A percentile compares a stretch with the other conserved stretches of the same genome.
Evolutionary conservation across 306 rosid species (phyloP).

Genomic region (Sechiopsis laciniata): DNA sequence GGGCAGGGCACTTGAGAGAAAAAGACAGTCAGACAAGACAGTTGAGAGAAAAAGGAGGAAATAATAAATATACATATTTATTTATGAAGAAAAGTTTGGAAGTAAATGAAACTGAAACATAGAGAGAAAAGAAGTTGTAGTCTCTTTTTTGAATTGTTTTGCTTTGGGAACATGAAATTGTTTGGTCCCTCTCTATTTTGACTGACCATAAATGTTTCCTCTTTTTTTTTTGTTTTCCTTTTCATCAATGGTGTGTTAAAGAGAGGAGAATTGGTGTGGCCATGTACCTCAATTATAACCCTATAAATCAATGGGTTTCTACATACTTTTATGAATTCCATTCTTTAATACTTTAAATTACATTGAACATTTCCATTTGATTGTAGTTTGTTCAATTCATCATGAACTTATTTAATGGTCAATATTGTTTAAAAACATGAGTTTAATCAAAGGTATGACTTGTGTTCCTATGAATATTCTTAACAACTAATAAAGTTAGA

Average conservation of each 20-base stretch:
- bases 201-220: not conserved
- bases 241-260: not conserved
- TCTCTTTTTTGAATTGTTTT: conserved; percentile 23
- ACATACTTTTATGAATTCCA: no score
- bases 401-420: no score
- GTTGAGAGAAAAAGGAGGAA: conserved; percentile 21
- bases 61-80: no score
- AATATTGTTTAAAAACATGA: no score
- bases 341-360: no score
- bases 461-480: no score
- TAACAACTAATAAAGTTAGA: no score
- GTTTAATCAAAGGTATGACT: no score
- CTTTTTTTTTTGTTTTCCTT: no score
- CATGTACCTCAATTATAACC: not conserved
- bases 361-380: no score
- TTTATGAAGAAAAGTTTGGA: not conserved
- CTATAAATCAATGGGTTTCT: not conserved
- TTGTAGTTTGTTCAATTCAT: no score
- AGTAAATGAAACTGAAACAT: not conserved
- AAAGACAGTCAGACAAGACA: conserved; percentile 84
- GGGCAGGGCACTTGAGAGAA: conserved; percentile 72
- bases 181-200: not conserved
- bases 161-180: conserved; percentile 45
- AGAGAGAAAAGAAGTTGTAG: conserved; percentile 44
- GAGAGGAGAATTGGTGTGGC: not conserved